Conservation (phyloP, 345 rosid genomes). For the Alliaria petiolata region DNA sequence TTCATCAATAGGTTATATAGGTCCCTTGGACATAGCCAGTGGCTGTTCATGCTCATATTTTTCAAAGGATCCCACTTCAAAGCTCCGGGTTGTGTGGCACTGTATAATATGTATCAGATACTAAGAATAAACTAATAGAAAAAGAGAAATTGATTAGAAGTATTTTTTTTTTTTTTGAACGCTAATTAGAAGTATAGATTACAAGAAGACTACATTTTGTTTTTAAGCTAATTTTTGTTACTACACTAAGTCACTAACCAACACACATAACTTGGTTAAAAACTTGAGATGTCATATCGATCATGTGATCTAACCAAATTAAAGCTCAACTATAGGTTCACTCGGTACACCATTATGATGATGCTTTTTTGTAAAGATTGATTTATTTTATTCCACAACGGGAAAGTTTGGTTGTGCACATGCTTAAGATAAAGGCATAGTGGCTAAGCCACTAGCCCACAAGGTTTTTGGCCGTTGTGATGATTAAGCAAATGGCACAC, state of each 20-base stretch:
- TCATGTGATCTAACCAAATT: background rate
- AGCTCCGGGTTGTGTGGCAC: background rate
- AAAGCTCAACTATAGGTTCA: background rate
- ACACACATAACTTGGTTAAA: background rate
- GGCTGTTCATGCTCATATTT: background rate
- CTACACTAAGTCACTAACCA: background rate
- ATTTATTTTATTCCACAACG: background rate
- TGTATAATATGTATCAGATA: background rate
- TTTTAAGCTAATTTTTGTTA: background rate
- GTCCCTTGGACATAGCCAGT: background rate
- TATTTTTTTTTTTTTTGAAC: too few relatives aligned
- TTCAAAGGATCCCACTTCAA: background rate
- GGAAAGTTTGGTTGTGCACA: slow-evolving; percentile 9
- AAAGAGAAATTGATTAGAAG: too few relatives aligned
- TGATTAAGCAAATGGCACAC: slow-evolving; percentile 13
- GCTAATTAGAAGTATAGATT: too few relatives aligned
- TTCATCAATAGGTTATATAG: too few relatives aligned
- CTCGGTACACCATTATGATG: background rate
- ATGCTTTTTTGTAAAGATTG: background rate
- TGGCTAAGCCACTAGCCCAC: slow-evolving; percentile 27
- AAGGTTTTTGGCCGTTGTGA: slow-evolving; percentile 7
- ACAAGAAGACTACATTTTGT: too few relatives aligned
- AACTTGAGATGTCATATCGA: background rate
- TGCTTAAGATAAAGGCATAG: background rate
- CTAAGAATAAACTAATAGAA: background rate